A percentile compares a stretch with the other conserved stretches of the same genome.
phyloP scores from a whole-genome alignment of 2,329 filamentous ascomycete species.

The Elsinoe australis region DNA sequence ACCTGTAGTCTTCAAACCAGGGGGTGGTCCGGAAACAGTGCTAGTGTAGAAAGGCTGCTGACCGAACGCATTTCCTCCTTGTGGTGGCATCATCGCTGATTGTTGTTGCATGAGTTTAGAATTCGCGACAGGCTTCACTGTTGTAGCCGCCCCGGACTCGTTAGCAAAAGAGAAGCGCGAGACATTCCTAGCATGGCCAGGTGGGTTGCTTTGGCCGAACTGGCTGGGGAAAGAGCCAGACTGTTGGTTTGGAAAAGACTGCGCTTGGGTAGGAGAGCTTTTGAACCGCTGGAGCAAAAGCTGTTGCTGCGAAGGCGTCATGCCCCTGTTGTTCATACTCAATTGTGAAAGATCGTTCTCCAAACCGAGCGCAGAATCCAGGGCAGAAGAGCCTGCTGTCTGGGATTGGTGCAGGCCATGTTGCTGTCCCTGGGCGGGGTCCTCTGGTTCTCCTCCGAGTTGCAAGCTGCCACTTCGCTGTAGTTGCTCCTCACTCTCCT shows the following conservation, averaged over 20 bases:
- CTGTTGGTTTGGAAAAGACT: constrained; percentile 44
- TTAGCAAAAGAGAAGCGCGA: constrained; percentile 85
- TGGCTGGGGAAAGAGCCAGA: constrained; percentile 31
- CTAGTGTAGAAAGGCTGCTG: constrained; percentile 64
- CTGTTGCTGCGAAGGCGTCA: constrained; percentile 74
- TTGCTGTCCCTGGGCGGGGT: constrained; percentile 56
- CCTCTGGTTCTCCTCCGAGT: constrained; percentile 86
- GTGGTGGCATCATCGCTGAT: constrained; percentile 69
- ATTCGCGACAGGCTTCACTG: constrained; percentile 70
- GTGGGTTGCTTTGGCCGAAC: constrained; percentile 19
- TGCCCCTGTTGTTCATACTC: constrained; percentile 55
- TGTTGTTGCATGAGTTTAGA: constrained; percentile 76
- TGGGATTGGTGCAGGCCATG: constrained; percentile 64
- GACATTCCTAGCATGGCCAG: constrained; percentile 70
- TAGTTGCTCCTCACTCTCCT: constrained; percentile 61
- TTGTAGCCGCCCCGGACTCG: constrained; percentile 54
- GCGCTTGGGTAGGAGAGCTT: constrained; percentile 26
- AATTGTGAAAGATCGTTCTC: constrained; percentile 34
- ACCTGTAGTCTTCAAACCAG: constrained; percentile 87
- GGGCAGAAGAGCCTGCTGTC: constrained; percentile 32
- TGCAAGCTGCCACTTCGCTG: constrained; percentile 76
- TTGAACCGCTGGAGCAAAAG: constrained; percentile 56
- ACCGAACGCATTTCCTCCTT: constrained; percentile 39
- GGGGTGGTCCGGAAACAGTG: constrained; percentile 85
- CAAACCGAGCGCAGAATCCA: constrained; percentile 30